Evolutionary conservation across 148 eudicot genomes (phyloP).

Genomic region (Polygonum aviculare): DNA sequence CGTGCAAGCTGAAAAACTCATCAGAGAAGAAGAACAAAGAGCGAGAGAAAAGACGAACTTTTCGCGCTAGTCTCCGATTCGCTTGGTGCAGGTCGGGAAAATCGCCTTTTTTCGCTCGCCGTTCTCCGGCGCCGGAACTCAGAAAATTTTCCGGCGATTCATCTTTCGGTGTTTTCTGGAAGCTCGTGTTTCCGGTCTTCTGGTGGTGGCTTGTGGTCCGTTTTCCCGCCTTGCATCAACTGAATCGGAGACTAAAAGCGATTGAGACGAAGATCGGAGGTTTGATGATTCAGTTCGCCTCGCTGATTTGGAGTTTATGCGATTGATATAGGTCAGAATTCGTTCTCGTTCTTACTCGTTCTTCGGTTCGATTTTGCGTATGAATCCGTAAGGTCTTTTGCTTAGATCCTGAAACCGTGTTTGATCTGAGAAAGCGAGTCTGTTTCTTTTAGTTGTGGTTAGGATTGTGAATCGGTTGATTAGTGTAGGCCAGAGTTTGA

Average conservation of each 20-base stretch:
- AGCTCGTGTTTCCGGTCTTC: not conserved
- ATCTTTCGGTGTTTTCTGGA: not conserved
- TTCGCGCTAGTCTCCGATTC: constrained; percentile 75
- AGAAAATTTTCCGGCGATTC: not conserved
- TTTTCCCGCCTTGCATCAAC: constrained; percentile 12
- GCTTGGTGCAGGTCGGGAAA: constrained; percentile 99
- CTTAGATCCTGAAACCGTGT: not conserved
- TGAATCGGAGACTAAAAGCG: not conserved
- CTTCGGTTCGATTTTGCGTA: not conserved
- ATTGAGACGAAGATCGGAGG: constrained; percentile 4
- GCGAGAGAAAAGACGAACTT: not conserved
- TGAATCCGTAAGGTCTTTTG: not conserved
- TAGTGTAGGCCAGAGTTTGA: not conserved
- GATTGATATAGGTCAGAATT: not conserved
- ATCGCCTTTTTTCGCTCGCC: constrained; percentile 29
- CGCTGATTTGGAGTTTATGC: not conserved
- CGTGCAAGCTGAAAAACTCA: not conserved
- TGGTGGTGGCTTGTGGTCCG: not conserved
- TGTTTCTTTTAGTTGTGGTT: not conserved
- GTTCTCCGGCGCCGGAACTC: not conserved
- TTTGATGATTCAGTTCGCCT: not conserved
- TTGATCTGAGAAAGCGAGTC: not conserved
- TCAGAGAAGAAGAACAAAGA: not conserved
- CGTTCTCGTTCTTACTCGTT: not conserved
- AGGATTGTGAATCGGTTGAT: not conserved